These are phyloP conservation scores for Ambrosiella beaveri DNA, from an alignment of 2,329 filamentous ascomycete genomes.

Conservation along the genomic window DNA sequence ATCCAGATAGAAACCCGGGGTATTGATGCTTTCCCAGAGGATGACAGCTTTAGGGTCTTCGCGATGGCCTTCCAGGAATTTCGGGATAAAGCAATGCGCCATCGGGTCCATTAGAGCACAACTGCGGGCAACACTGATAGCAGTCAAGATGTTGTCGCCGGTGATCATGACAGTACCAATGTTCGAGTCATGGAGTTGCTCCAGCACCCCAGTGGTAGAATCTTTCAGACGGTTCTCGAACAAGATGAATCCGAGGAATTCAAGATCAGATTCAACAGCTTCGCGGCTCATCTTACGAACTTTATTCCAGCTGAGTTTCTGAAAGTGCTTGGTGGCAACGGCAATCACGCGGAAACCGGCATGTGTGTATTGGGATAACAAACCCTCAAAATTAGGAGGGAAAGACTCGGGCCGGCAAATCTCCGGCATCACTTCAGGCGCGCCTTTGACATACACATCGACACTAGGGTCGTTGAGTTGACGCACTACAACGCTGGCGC, in stretches of 20 bases:
- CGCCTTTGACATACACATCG: constrained; percentile 87
- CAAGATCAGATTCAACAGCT: constrained; percentile 66
- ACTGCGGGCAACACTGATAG: constrained; percentile 85
- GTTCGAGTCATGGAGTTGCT: constrained; percentile 64
- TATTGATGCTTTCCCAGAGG: constrained; percentile 89
- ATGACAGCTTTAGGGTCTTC: constrained; percentile 39
- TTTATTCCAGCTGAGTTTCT: constrained; percentile 82
- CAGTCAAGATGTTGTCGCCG: constrained; percentile 92
- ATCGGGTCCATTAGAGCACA: constrained; percentile 66
- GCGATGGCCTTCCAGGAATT: constrained; percentile 52
- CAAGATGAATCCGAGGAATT: constrained; percentile 91
- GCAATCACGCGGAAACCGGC: constrained; percentile 93
- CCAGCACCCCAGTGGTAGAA: constrained; percentile 62
- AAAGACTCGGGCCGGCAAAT: constrained; percentile 78
- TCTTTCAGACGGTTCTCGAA: constrained; percentile 98
- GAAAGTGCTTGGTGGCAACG: constrained; percentile 76
- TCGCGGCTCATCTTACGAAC: constrained; percentile 81
- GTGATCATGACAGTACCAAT: constrained; percentile 94
- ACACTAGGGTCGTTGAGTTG: constrained; percentile 58
- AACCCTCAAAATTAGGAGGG: constrained; percentile 75
- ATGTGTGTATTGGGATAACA: constrained; percentile 81
- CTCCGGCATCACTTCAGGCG: constrained; percentile 87
- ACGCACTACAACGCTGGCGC: constrained; percentile 54
- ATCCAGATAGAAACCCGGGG: constrained; percentile 51
- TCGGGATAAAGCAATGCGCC: constrained; percentile 83